These are phyloP conservation scores for Didymellaceae sp. DNA, from an alignment of 2,329 filamentous ascomycete species.

Conservation along the genomic window DNA sequence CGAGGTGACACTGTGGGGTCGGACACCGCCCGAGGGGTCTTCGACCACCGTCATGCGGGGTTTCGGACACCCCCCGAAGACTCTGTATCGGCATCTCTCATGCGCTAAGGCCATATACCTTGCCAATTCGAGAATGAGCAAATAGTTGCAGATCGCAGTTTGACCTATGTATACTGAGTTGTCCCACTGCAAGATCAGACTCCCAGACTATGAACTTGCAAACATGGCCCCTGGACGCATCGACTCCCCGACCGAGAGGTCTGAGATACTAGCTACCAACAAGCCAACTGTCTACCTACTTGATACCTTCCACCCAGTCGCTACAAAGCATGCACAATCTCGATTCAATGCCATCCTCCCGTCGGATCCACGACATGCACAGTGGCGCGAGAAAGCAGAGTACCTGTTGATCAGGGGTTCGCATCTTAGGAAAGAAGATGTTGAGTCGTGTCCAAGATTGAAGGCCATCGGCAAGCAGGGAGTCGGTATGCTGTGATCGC, in stretches of 20 bases:
- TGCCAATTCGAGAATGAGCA: too few species aligned
- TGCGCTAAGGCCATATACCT: neutral
- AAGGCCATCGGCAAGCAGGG: constrained; percentile 57
- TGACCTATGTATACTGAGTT: neutral
- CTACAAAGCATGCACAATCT: constrained; percentile 44
- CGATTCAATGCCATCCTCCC: constrained; percentile 51
- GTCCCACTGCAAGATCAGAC: neutral
- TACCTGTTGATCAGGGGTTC: constrained; percentile 51
- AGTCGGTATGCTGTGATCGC: constrained; percentile 47
- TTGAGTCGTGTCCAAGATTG: constrained; percentile 47
- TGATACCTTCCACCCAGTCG: constrained; percentile 50
- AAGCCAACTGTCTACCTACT: constrained; percentile 51
- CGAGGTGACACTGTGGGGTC: neutral
- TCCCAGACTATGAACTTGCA: neutral
- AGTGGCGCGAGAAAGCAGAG: constrained; percentile 53
- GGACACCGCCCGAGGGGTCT: neutral
- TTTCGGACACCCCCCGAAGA: neutral
- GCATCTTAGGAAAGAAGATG: constrained; percentile 48
- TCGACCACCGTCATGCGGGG: neutral
- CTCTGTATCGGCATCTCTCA: neutral
- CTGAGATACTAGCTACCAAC: neutral
- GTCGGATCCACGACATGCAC: constrained; percentile 40
- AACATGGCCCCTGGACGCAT: constrained; percentile 20
- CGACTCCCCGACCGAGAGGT: constrained; percentile 4
- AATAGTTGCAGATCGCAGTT: too few species aligned